phyloP scores from a whole-genome alignment of 108 stramenopile genomes.

The Cylindrotheca fusiformis region DNA sequence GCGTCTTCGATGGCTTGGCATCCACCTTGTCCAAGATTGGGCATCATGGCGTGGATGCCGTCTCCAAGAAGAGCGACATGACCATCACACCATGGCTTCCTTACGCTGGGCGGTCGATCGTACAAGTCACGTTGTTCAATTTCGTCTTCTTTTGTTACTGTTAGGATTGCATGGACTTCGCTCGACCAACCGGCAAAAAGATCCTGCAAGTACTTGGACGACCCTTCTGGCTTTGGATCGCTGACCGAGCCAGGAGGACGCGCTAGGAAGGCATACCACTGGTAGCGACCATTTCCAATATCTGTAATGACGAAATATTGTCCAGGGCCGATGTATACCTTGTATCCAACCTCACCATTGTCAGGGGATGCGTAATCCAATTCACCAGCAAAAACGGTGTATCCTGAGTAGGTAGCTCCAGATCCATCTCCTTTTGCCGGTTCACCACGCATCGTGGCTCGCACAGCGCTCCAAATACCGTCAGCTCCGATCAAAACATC shows the following conservation, averaged over 20 bases:
- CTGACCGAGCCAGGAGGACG: slow-evolving; percentile 45
- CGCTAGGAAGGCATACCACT: slow-evolving; percentile 82
- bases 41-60: slow-evolving; percentile 72
- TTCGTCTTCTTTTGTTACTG: slow-evolving; percentile 60
- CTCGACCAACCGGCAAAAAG: slow-evolving; percentile 60
- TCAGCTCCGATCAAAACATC: slow-evolving; percentile 82
- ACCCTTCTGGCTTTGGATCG: slow-evolving; percentile 57
- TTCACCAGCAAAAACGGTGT: slow-evolving; percentile 77
- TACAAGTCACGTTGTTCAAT: slow-evolving; percentile 79
- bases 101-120: slow-evolving; percentile 68
- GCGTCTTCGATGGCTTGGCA: slow-evolving; percentile 82
- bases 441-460: slow-evolving; percentile 54
- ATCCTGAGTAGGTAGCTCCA: slow-evolving; percentile 67
- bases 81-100: slow-evolving; percentile 61
- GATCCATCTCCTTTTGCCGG: slow-evolving; percentile 45
- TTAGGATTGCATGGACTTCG: slow-evolving; percentile 64
- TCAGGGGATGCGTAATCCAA: slow-evolving; percentile 55
- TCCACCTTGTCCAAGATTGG: slow-evolving; percentile 79
- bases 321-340: slow-evolving; percentile 79
- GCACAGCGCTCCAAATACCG: slow-evolving; percentile 72
- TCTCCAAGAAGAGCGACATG: slow-evolving; percentile 68
- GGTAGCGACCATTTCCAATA: slow-evolving; percentile 71
- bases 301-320: slow-evolving; percentile 81
- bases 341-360: slow-evolving; percentile 72
- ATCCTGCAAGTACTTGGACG: slow-evolving; percentile 48